Evolutionary conservation across 2,329 filamentous ascomycete species (phyloP), one percentile per base, ranked within the genome.

Genomic region (Microcera coccophila): DNA sequence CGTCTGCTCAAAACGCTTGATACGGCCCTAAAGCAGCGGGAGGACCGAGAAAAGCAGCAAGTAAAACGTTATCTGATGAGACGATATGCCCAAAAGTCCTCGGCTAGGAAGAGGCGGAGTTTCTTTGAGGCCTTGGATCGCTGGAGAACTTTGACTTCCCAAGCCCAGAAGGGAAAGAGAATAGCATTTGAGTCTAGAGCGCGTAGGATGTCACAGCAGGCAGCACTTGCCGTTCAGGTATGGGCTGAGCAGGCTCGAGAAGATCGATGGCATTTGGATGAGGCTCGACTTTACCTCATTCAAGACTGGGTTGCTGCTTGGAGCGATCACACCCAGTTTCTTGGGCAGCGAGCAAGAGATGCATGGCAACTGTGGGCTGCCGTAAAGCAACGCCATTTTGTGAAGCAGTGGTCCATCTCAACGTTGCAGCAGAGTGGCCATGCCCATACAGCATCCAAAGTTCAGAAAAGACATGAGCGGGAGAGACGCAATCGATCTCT

Each of bases 361-460:
- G 58, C 62, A 22, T 60, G 57, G 57, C 53, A 60, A n/a, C 24
- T 59, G n/a, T 66, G 63, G 62, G 53, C 58, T 34, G 29, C 44
- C 11, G 59, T 57, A 38, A 59, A 59, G 38, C 62, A 66, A 41
- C 61, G 58, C 7, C 59, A 63, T 16, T 59, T 49, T 38, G 39
- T 68, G 16, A 68, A 67, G 40, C 45, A 46, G 8, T 69, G 66
- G 66, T 64, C 65, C 2, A 68, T 64, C 33, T 61, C 62, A 15
- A 58, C 64, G 10, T 38, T 69, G 20, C 66, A 67, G 38, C 61
- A 59, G 34, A 58, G 61, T 36, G 65, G 66, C 2, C 64, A 67
- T 38, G 65, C 59, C 9, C 66, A 69, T 39, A 68, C 65, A 3
- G 66, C 66, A 8, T 48, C 42, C 5, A 62, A 59, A 41, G 62